These are phyloP conservation scores for Termitomyces sp. DNA, from an alignment of 768 basidiomycete species.

Conservation along the genomic window DNA sequence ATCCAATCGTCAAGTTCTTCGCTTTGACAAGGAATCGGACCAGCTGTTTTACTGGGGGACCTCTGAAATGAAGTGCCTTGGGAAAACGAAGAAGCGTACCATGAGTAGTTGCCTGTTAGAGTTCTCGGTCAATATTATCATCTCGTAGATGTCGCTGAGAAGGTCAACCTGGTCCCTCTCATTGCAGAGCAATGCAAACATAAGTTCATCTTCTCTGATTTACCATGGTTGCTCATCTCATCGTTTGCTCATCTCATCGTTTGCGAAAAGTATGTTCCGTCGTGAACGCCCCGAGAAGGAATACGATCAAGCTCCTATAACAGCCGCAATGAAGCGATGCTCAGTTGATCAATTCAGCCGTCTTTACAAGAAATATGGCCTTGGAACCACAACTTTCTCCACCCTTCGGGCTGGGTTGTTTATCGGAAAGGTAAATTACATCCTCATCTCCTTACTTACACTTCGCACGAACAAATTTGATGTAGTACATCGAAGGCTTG, in stretches of 20 bases:
- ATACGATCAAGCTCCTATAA: conserved; percentile 39
- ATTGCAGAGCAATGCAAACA: conserved; percentile 76
- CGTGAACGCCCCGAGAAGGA: conserved; percentile 78
- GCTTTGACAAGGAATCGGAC: neutral
- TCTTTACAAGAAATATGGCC: conserved; percentile 60
- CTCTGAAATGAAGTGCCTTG: conserved; percentile 58
- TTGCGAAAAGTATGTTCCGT: conserved; percentile 56
- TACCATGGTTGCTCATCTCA: neutral
- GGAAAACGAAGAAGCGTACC: conserved; percentile 53
- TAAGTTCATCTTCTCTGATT: conserved; percentile 32
- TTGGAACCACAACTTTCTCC: conserved; percentile 72
- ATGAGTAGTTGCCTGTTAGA: conserved; percentile 20
- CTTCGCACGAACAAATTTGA: neutral
- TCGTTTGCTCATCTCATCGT: neutral
- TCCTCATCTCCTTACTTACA: neutral
- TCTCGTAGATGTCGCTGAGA: conserved; percentile 54
- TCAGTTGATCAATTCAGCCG: conserved; percentile 26
- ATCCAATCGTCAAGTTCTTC: neutral
- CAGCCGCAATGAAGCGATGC: neutral
- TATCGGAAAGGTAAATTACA: conserved; percentile 58
- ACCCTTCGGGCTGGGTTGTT: conserved; percentile 67
- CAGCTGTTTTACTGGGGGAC: conserved; percentile 71
- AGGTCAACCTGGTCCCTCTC: conserved; percentile 62
- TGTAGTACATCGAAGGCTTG: conserved; percentile 63
- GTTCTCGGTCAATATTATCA: neutral